Evolutionary conservation across 495 filamentous ascomycete genomes (phyloP), one percentile per base, ranked within the genome.

Genomic region (Trichoderma parareesei): DNA sequence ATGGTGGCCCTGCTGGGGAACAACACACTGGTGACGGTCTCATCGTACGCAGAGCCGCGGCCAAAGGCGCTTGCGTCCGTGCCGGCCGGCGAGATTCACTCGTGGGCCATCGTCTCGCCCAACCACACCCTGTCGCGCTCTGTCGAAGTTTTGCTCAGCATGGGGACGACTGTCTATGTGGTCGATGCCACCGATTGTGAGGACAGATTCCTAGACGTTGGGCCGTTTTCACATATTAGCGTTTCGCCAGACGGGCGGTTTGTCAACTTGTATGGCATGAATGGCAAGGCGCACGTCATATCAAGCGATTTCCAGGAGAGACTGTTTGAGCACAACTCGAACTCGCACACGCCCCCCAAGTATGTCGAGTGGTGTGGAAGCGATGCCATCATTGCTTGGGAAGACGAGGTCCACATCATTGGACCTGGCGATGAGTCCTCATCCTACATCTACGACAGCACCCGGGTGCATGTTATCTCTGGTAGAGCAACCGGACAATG

Each of bases 331-430:
- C 92, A 97, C 72, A 89, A 97, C 73, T 92, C 92, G 0, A 87
- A 85, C 65, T 90, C 89, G 35, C 90, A 87, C 69, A 93, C 89
- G n/a, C 79, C 86, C 1, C 95, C 94, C 2, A 91, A 91, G 70
- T 88, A 93, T 64, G 82, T 98, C 62, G 87, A 92, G 67, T 98
- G 94, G 94, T 98, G 94, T 75, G 93, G 94, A 16, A 95, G 97
- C 66, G 91, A 97, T 75, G 90, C 92, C 7, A 91, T 96, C 57
- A 85, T 98, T 66, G 92, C 91, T 14, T 98, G 94, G 94, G 94
- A 97, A 69, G 94, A 98, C 75, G 94, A 98, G 70, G 87, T 98
- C n/a, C 94, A 97, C 71, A 82, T 98, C 55, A 88, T 98, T 64
- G 93, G 92, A 2, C 92, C 91, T 0, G 88, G 87, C 60, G 91